Evolutionary conservation across 2,329 filamentous ascomycete species (phyloP).

Genomic region (Talaromyces atroroseus): DNA sequence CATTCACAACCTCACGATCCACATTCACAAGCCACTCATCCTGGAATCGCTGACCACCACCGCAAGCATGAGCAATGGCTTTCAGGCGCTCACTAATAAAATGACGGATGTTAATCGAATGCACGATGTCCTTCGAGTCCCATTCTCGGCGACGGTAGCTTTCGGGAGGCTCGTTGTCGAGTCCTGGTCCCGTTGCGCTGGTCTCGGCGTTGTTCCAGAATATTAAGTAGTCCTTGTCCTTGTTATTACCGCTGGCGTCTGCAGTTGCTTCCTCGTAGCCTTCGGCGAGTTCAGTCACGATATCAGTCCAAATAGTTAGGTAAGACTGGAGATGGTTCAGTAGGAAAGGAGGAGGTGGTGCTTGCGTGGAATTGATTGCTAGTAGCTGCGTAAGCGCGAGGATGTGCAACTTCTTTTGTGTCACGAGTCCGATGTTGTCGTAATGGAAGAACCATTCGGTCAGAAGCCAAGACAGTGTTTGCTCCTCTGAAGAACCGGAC

Average conservation of each 20-base stretch:
- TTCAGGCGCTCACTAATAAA: constrained; percentile 40
- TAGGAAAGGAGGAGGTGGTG: constrained; percentile 37
- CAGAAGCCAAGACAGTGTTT: constrained; percentile 39
- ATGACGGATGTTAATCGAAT: constrained; percentile 40
- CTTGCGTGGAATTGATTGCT: constrained; percentile 29
- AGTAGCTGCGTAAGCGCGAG: constrained; percentile 44
- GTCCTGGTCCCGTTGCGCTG: constrained; percentile 17
- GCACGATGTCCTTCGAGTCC: constrained; percentile 37
- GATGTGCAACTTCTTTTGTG: constrained; percentile 44
- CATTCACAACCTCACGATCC: constrained; percentile 37
- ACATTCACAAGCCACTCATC: constrained; percentile 41
- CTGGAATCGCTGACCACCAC: constrained; percentile 38
- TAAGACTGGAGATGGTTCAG: constrained; percentile 43
- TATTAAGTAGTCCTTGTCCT: constrained; percentile 12
- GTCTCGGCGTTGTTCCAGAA: constrained; percentile 16
- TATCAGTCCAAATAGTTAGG: constrained; percentile 43
- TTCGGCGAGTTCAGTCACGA: constrained; percentile 41
- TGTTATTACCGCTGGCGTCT: constrained; percentile 23
- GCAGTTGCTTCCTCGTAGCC: constrained; percentile 32
- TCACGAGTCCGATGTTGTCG: constrained; percentile 43
- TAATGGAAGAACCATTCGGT: constrained; percentile 46
- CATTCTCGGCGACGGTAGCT: constrained; percentile 36
- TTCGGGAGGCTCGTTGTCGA: constrained; percentile 29
- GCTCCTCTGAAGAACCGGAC: constrained; percentile 23
- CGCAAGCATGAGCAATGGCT: constrained; percentile 34